Conservation (phyloP, 805 yeast species). For the Yamadazyma laniorum region DNA sequence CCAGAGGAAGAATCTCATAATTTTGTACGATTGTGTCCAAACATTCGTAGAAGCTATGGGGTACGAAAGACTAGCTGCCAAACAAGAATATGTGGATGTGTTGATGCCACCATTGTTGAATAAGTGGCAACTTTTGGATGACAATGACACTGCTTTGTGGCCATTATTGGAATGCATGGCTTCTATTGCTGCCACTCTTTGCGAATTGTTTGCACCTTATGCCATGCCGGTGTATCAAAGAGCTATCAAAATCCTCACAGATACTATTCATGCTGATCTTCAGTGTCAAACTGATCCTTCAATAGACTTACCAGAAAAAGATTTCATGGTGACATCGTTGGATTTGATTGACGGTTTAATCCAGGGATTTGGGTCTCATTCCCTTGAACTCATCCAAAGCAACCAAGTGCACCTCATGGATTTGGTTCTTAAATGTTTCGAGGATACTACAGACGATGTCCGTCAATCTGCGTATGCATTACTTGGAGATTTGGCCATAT, state of each 20-base stretch:
- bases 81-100: constrained; percentile 55
- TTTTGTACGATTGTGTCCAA: constrained; percentile 87
- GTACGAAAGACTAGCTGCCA: constrained; percentile 49
- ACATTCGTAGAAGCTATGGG: constrained; percentile 81
- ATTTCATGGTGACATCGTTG: constrained; percentile 81
- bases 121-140: constrained; percentile 75
- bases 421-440: constrained; percentile 64
- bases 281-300: constrained; percentile 64
- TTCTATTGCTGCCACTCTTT: constrained; percentile 82
- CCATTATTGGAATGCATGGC: constrained; percentile 92
- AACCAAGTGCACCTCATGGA: constrained; percentile 47
- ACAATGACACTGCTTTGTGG: constrained; percentile 84
- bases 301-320: constrained; percentile 79
- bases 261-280: constrained; percentile 65
- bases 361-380: constrained; percentile 76
- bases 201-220: constrained; percentile 81
- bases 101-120: constrained; percentile 78
- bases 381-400: constrained; percentile 52
- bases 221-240: constrained; percentile 84
- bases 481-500: constrained; percentile 83
- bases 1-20: constrained; percentile 76
- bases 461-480: constrained; percentile 89
- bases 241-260: constrained; percentile 65
- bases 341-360: constrained; percentile 91
- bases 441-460: constrained; percentile 80